Evolutionary conservation across 106 monocot genomes (phyloP).

Genomic region (Narthecium ossifragum): DNA sequence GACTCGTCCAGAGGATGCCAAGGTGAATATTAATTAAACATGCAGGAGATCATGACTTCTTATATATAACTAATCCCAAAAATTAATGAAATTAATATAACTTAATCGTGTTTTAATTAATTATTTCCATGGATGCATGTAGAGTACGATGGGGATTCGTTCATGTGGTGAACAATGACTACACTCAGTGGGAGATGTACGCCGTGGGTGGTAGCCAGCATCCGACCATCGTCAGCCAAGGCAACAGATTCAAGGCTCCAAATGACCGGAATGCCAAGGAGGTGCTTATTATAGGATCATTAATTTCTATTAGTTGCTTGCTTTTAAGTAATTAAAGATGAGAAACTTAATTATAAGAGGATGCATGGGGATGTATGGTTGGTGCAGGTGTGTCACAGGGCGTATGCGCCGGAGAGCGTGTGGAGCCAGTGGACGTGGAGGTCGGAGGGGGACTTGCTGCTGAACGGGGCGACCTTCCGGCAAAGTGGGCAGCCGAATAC

Average conservation of each 20-base stretch:
- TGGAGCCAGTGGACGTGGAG: conserved; percentile 40
- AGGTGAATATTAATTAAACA: neutral
- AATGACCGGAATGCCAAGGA: conserved; percentile 18
- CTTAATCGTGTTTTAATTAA: neutral
- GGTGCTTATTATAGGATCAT: conserved; percentile 1
- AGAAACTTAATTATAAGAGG: neutral
- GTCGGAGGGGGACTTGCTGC: conserved; percentile 20
- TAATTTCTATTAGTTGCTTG: neutral
- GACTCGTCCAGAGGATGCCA: conserved; percentile 34
- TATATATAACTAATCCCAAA: neutral
- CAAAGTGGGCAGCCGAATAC: conserved; percentile 10
- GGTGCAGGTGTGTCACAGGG: conserved; percentile 22
- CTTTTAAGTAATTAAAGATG: neutral
- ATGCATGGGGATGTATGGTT: neutral
- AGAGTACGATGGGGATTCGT: conserved; percentile 34
- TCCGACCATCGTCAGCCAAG: conserved; percentile 38
- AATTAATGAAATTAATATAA: neutral
- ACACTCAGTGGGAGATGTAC: conserved; percentile 38
- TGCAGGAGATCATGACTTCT: no score
- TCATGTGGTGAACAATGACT: conserved; percentile 42
- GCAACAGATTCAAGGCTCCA: conserved; percentile 34
- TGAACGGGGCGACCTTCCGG: conserved; percentile 35
- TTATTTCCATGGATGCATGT: neutral
- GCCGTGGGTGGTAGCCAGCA: conserved; percentile 35
- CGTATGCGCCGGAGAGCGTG: conserved; percentile 4